A percentile compares a stretch with the other conserved stretches of the same genome.
Evolutionary conservation across 305 asterid genomes (phyloP).

Genomic region (Fraxinus angustifolia): DNA sequence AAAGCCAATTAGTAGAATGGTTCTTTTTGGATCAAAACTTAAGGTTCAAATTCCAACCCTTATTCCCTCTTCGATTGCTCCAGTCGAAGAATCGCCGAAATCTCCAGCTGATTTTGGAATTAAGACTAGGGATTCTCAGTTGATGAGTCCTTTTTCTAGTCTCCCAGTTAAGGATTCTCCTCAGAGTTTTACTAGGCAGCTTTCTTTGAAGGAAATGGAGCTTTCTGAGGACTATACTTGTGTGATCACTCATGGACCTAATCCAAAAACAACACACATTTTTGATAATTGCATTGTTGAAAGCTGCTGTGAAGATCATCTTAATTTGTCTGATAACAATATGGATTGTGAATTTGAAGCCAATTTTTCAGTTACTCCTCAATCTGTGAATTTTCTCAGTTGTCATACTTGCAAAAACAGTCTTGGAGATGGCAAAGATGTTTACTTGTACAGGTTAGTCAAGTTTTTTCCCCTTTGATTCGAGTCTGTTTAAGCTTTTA

Average conservation of each 20-base stretch:
- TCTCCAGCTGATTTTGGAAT: constrained; percentile 86
- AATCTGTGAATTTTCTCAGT: constrained; percentile 35
- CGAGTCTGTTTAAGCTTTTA: not conserved
- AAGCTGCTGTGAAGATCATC: constrained; percentile 38
- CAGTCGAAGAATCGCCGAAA: constrained; percentile 45
- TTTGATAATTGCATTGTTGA: constrained; percentile 75
- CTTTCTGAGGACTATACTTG: constrained; percentile 86
- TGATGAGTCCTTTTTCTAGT: constrained; percentile 33
- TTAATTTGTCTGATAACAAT: constrained; percentile 20
- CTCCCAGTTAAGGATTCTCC: constrained; percentile 33
- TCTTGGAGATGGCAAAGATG: constrained; percentile 52
- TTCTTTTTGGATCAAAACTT: constrained; percentile 69
- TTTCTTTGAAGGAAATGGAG: constrained; percentile 85
- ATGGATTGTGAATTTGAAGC: constrained; percentile 22
- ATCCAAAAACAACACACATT: constrained; percentile 78
- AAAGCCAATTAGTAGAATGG: constrained; percentile 51
- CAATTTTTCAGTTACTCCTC: constrained; percentile 8
- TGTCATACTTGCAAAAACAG: constrained; percentile 48
- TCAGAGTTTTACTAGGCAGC: constrained; percentile 32
- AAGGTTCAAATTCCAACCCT: constrained; percentile 63
- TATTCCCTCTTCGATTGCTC: constrained; percentile 21
- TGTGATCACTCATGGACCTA: constrained; percentile 86
- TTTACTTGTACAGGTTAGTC: constrained; percentile 64
- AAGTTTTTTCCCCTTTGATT: not conserved
- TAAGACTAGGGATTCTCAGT: constrained; percentile 53